Evolutionary conservation across 805 yeast genomes (phyloP), one percentile per base, ranked within the genome.

Genomic region (Hanseniaspora occidentalis): DNA sequence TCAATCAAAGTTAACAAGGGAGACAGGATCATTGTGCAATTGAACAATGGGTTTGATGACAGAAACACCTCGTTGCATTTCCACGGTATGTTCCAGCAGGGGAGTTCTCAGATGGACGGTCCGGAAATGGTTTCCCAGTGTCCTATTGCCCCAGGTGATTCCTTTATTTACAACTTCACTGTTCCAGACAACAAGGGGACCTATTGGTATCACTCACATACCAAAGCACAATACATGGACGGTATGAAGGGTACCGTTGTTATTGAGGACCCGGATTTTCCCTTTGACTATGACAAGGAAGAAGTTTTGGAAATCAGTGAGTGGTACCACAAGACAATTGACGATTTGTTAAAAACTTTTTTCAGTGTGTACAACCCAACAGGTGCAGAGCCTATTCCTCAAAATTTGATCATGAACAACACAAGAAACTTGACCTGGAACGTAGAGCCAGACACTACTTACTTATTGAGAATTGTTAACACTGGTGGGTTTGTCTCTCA

Each of bases 321-420:
- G 54, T 88, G 96, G 94, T 92, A 92, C 65, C 95, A 85, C 58
- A 69, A 54, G 9, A 41, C 53, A 4, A 68, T 79, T 24, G 65
- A 66, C 20, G 73, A 61, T 29, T 65, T 81, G 49, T 63, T 58
- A 17, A 64, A 69, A 14, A 43, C 51, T 27, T 88, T 92, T 65
- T 56, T 86, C 67, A 73, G 65, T 48, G 58, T 78, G 46, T 77
- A 69, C 66, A 92, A 92, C 62, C 98, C 98, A 44, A 84, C 96
- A 8, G 98, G 98, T 55, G 96, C 97, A 35, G 98, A 92, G 65
- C 98, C 98, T 39, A 78, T 92, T 50, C 98, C 98, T 7, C 81
- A 83, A 49, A 65, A 67, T 57, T 61, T 82, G 50, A 70, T 92
- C 51, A 67, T 86, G 60, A 89, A 89, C 65, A 85, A 86, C 56